Base-by-base conservation (phyloP, 805 yeast genomes). In the Wickerhamiella spandovensis region DNA sequence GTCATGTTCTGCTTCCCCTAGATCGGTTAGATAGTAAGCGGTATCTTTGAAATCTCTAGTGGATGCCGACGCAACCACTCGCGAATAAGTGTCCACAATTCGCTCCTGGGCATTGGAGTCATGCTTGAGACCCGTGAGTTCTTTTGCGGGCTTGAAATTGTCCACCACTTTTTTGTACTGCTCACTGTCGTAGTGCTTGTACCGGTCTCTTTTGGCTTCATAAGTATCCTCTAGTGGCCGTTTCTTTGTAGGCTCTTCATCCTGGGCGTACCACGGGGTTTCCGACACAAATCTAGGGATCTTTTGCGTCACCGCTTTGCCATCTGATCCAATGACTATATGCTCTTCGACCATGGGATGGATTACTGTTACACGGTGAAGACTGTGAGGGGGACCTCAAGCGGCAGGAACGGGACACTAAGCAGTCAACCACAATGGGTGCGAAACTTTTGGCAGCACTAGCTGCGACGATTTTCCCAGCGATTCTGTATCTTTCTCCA, bases 171-270 rank as follows among this genome's bases (percentile, higher is more conserved):
- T 5, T 12, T 30, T 39, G 43, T 51, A 51, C n/a, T 47, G 21
- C 2, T 28, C 45, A 1, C 46, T 44, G 15, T 48, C 48, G 25
- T 48, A 51, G 35, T 30, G 15, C 7, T 21, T 42, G 22, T 51
- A 51, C 3, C 20, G 24, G 39, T 51, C 54, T 3, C 54, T 47
- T 25, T 51, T 51, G 9, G 46, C 48, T 7, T 45, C 51, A 20
- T 46, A 51, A 12, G 23, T 20, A n/a, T 18, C 22, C 2, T 22
- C 24, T 10, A 24, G 12, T 3, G 18, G 43, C 18, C 23, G 17
- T 21, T 23, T 23, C 7, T 41, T 18, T 30, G 10, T 18, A 5
- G 9, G 9, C 46, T 9, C 24, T 20, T 18, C 18, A 12, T 39
- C 24, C 24, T 12, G 2, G 6, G 25, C 48, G 43, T 50, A 50